phyloP scores from a whole-genome alignment of 192 early-diverging fungal species.

The Dimargaris verticillata region DNA sequence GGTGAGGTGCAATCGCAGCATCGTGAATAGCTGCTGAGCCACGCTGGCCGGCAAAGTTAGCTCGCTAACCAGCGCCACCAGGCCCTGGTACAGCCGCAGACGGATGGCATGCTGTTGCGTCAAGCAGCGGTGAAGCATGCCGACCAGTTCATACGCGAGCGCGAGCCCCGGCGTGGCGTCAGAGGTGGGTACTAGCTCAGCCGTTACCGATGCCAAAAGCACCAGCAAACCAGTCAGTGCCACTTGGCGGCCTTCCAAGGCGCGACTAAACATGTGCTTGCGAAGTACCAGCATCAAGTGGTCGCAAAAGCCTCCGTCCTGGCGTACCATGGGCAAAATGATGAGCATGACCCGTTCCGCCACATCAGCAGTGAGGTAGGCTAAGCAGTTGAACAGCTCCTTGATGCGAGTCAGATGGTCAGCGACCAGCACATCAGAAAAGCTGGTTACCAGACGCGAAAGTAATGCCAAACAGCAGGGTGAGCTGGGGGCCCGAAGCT shows the following conservation, averaged over 20 bases:
- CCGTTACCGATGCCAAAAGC: conserved; percentile 22
- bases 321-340: conserved; percentile 32
- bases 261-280: conserved; percentile 49
- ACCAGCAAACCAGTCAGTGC: conserved; percentile 44
- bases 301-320: conserved; percentile 35
- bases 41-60: conserved; percentile 18
- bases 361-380: conserved; percentile 30
- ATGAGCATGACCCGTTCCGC: conserved; percentile 37
- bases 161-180: conserved; percentile 10
- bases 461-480: conserved; percentile 15
- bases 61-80: conserved; percentile 28
- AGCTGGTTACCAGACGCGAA: conserved; percentile 14
- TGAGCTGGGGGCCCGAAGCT: conserved; percentile 15
- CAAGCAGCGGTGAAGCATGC: conserved; percentile 47
- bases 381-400: conserved; percentile 46
- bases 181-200: conserved; percentile 11
- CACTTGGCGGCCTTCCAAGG: conserved; percentile 37
- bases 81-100: conserved; percentile 31
- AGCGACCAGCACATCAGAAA: conserved; percentile 15
- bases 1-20: conserved; percentile 30
- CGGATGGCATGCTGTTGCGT: conserved; percentile 50
- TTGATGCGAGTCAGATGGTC: conserved; percentile 29
- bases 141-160: conserved; percentile 21
- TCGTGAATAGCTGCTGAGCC: conserved; percentile 22
- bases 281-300: conserved; percentile 49